Evolutionary conservation across 2,329 filamentous ascomycete species (phyloP).

Genomic region (Fusarium coffeatum): DNA sequence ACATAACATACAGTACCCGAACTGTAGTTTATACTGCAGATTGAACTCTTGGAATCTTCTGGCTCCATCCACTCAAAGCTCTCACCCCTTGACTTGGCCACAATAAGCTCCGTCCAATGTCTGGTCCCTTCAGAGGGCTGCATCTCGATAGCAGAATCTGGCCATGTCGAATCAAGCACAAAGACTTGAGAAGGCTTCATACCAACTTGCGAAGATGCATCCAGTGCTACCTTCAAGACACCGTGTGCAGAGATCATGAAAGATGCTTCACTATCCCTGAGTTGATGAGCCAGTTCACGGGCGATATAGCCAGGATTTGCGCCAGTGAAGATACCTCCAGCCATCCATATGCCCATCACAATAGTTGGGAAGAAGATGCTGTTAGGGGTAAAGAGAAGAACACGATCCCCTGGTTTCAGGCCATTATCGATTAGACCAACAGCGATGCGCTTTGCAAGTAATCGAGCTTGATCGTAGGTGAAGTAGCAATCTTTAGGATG

Average conservation of each 20-base stretch:
- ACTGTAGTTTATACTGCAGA: constrained; percentile 81
- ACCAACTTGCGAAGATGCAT: constrained; percentile 70
- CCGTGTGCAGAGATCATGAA: constrained; percentile 74
- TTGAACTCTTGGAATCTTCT: constrained; percentile 61
- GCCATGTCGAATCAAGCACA: constrained; percentile 69
- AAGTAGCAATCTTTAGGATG: constrained; percentile 75
- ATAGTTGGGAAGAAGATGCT: constrained; percentile 77
- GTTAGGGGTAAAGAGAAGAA: constrained; percentile 80
- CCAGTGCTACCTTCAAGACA: constrained; percentile 71
- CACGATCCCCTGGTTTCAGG: constrained; percentile 73
- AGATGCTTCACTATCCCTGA: constrained; percentile 75
- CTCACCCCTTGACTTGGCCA: constrained; percentile 61
- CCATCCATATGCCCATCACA: constrained; percentile 80
- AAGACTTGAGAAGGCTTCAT: constrained; percentile 69
- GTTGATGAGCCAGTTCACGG: constrained; percentile 79
- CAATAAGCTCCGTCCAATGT: constrained; percentile 74
- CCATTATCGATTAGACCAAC: constrained; percentile 73
- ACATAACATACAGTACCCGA: constrained; percentile 66
- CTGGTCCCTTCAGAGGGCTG: constrained; percentile 26
- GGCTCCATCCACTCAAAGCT: constrained; percentile 73
- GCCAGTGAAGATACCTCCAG: constrained; percentile 81
- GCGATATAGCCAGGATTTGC: constrained; percentile 76
- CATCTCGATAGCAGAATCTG: constrained; percentile 52
- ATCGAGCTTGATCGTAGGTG: constrained; percentile 71
- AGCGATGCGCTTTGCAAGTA: constrained; percentile 78